Base-by-base conservation (phyloP, 148 eudicot species). In the Vaccinium macrocarpon region DNA sequence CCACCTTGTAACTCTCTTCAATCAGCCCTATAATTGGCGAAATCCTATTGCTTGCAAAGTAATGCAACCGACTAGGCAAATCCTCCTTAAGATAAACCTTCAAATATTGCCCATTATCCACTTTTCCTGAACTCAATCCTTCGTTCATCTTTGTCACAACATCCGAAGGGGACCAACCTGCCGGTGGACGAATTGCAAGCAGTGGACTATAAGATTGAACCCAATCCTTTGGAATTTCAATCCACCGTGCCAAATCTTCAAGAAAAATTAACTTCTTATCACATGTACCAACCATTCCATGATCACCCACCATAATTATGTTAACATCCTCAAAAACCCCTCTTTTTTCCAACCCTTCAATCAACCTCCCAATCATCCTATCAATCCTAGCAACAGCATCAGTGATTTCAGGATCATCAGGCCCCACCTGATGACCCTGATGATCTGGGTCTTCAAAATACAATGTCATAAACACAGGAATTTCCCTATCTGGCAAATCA, bases 381-480 rank as follows among this genome's bases (percentile, higher is more conserved):
- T 96, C 98, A 35, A 96, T 87, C 19, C 87, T 86, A 68, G 85
- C 89, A 68, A 94, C 95, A 1, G 98, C 98, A 8, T 89, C 88
- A 0, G 97, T 96, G 61, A 96, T 92, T 79, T 90, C 87, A 35
- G 92, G 93, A 84, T 94, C 96, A 90, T 96, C 98, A 1, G 98
- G 98, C 1, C 98, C 98, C 12, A 94, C 96, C 59, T 88, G 85
- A 77, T 96, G 98, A 57, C 98, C 98, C 91, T 96, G 98, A 85
- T 94, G 95, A 91, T 96, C 98, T 7, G 98, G 98, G 74, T 94
- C 98, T 88, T 96, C 98, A 71, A 96, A 96, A 87, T 96, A 96
- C 82, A 96, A 86, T 2, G 96, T 93, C 92, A 96, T 93, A 72
- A 96, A 94, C 15, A 82, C 87, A 61, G 98, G 98, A 78, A 96